Evolutionary conservation across 2,329 filamentous ascomycete species (phyloP).

Genomic region (Parastagonospora avenae): DNA sequence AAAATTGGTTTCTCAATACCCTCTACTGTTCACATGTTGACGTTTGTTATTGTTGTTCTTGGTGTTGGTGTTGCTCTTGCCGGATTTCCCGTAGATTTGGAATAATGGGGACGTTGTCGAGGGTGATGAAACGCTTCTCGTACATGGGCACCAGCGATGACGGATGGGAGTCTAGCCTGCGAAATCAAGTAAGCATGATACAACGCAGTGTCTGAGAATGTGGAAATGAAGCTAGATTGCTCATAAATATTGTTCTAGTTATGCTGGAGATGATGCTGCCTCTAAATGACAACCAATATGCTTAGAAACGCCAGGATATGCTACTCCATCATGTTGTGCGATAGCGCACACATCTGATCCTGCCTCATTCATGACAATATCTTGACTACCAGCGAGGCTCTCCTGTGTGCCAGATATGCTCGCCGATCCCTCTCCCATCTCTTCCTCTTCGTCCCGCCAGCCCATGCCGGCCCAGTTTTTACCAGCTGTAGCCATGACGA

Average conservation of each 20-base stretch:
- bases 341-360: background rate
- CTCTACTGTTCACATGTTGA: too few relatives aligned
- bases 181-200: too few relatives aligned
- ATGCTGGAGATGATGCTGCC: background rate
- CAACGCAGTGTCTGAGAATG: too few relatives aligned
- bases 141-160: too few relatives aligned
- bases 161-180: too few relatives aligned
- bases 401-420: constrained; percentile 15
- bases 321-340: background rate
- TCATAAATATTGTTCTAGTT: background rate
- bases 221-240: too few relatives aligned
- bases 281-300: background rate
- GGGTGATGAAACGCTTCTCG: too few relatives aligned
- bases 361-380: constrained; percentile 4
- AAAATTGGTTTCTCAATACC: too few relatives aligned
- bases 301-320: background rate
- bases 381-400: constrained; percentile 6
- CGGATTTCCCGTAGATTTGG: too few relatives aligned
- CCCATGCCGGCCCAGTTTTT: constrained; percentile 47
- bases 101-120: too few relatives aligned
- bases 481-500: constrained; percentile 68
- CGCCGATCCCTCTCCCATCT: constrained; percentile 2
- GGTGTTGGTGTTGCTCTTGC: too few relatives aligned
- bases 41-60: too few relatives aligned
- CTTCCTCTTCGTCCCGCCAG: constrained; percentile 12